Evolutionary conservation across 805 yeast genomes (phyloP).

Genomic region (Candida montana): DNA sequence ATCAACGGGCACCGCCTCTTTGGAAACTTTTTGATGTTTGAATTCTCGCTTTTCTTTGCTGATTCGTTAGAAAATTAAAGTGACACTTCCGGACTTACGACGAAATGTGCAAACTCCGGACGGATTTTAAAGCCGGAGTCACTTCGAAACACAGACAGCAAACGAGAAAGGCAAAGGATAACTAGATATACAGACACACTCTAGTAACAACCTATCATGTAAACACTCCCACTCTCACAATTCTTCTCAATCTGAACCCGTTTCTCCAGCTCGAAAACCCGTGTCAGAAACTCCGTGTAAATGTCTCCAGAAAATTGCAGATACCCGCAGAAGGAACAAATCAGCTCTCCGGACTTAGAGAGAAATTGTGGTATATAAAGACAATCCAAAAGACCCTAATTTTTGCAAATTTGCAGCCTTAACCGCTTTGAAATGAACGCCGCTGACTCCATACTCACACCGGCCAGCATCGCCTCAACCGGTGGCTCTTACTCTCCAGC

Average conservation of each 20-base stretch:
- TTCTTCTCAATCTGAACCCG: neutral
- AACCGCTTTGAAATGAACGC: neutral
- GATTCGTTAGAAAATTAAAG: neutral
- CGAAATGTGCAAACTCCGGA: neutral
- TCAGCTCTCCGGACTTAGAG: neutral
- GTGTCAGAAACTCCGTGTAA: neutral
- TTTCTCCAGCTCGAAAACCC: neutral
- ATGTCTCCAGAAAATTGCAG: neutral
- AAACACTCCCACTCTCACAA: neutral
- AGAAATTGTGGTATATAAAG: neutral
- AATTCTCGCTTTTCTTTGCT: too few relatives aligned
- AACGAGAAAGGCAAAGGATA: neutral
- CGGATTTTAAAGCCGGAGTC: neutral
- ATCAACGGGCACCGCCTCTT: too few relatives aligned
- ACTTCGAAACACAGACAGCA: neutral
- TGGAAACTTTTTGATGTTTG: too few relatives aligned
- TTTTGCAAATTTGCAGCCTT: neutral
- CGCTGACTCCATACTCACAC: neutral
- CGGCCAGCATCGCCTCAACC: conserved; percentile 2
- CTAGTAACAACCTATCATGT: neutral
- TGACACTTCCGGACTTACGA: neutral
- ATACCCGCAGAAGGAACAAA: neutral
- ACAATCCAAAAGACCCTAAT: neutral
- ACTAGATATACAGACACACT: neutral
- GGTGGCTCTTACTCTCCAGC: neutral